A percentile compares a stretch with the other conserved stretches of the same genome.
Evolutionary conservation across 176 grass and related monocot species (phyloP).

Genomic region (Aegilops tauschii): DNA sequence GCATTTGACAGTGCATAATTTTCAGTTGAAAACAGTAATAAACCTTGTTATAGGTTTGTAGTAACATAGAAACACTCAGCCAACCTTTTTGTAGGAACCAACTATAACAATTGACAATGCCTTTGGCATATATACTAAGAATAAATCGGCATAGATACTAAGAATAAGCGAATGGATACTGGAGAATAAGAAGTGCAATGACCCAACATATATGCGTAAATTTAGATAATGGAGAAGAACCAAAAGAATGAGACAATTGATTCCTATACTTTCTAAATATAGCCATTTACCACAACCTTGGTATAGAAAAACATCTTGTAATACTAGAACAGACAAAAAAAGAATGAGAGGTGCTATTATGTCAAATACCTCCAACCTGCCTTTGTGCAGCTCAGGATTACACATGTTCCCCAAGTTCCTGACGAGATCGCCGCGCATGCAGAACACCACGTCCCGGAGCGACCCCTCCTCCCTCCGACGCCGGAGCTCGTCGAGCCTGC

Average conservation of each 20-base stretch:
- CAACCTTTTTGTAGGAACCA: not conserved
- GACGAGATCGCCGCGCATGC: slow-evolving; percentile 78
- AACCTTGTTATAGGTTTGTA: not conserved
- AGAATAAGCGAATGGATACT: not conserved
- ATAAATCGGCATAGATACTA: not conserved
- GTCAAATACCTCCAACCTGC: slow-evolving; percentile 71
- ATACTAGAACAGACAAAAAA: not conserved
- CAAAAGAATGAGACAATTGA: not conserved
- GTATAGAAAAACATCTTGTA: not conserved
- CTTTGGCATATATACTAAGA: not conserved
- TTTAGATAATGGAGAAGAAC: not conserved
- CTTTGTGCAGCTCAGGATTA: slow-evolving; percentile 92
- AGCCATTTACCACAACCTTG: not conserved
- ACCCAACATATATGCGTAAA: not conserved
- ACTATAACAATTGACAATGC: not conserved
- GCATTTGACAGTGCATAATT: not conserved
- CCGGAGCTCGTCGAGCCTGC: slow-evolving; percentile 68
- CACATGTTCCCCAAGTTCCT: slow-evolving; percentile 96
- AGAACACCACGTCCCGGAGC: slow-evolving; percentile 82
- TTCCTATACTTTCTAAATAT: not conserved
- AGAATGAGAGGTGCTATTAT: not conserved
- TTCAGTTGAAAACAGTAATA: not conserved
- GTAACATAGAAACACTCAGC: not conserved
- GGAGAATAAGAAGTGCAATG: not conserved
- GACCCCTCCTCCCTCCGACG: slow-evolving; percentile 66